Evolutionary conservation across 495 filamentous ascomycete species (phyloP), one percentile per base, ranked within the genome.

Genomic region (Sordaria brevicollis): DNA sequence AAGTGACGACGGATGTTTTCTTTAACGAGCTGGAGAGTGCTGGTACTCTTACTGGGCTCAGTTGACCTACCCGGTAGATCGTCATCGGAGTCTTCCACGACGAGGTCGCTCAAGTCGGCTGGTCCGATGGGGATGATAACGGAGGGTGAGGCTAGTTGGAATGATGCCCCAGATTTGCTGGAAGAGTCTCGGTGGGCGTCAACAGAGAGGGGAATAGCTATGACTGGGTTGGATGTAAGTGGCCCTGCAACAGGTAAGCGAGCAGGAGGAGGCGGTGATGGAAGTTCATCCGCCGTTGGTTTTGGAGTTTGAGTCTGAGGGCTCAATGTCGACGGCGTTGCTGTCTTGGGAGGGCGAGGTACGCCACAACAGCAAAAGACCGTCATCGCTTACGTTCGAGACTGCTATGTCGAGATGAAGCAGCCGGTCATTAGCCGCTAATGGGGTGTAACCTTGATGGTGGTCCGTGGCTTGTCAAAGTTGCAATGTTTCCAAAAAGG

Each of bases 1-100:
- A 86, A 72, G 57, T 81, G 85, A 65, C 83, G 80, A 35, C 79
- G 82, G 33, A 87, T 67, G 54, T 73, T 82, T 5, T 78, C 80
- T 17, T 70, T 79, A 66, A 83, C 78, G 13, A 76, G 74, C 65
- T 79, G 77, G 4, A 84, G 73, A 17, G 82, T 74, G 67, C 78
- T 76, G 9, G 75, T 74, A 68, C 75, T 81, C 65, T 76, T 78
- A 65, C 70, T 75, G 41, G 74, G 71, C 11, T 73, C 43, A 33
- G 69, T 70, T 15, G 62, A 67, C 33, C 25, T 62, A 17, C 25
- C 49, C 1, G 75, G 73, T 31, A 57, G 71, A 17, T 78, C 78
- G 34, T 81, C 81, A 6, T 83, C 81, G 37, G 43, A 74, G 65
- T 84, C 82, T 13, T 84, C 81, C 31, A 81, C 76, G 0, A 82